Evolutionary conservation across 441 rosid genomes (phyloP).

Genomic region (Euphorbia schlechtendalii): DNA sequence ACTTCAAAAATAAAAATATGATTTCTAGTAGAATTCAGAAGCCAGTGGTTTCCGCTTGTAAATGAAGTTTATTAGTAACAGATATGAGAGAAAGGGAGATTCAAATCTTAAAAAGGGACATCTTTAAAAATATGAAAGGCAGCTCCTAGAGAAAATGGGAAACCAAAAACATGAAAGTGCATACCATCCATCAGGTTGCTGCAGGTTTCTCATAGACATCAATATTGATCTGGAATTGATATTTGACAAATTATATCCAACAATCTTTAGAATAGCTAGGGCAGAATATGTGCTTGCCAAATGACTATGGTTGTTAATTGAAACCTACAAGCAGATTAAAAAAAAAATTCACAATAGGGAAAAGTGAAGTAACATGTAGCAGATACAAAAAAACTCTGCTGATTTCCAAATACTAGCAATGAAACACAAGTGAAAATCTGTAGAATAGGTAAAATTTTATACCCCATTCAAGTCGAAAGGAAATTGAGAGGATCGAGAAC

Average conservation of each 20-base stretch:
- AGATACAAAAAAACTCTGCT: background rate
- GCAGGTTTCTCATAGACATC: constrained; percentile 74
- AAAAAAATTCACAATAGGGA: constrained; percentile 11
- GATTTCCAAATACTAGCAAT: background rate
- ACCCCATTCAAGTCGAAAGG: constrained; percentile 50
- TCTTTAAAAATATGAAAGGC: background rate
- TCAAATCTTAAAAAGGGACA: background rate
- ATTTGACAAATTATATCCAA: constrained; percentile 55
- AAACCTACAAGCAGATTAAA: constrained; percentile 40
- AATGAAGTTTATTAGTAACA: background rate
- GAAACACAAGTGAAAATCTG: background rate
- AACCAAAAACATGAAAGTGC: constrained; percentile 8
- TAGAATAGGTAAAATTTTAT: constrained; percentile 10
- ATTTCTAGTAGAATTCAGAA: background rate
- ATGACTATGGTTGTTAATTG: constrained; percentile 52
- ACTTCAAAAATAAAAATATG: background rate
- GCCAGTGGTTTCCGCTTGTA: background rate
- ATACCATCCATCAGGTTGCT: constrained; percentile 89
- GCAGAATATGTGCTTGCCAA: constrained; percentile 92
- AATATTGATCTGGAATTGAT: constrained; percentile 42
- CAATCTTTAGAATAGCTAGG: constrained; percentile 60
- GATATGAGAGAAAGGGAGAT: background rate
- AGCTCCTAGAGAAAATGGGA: background rate
- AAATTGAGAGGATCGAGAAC: constrained; percentile 79
- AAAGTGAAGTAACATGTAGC: constrained; percentile 3